These are phyloP conservation scores for Paramecium tetraurelia DNA, from an alignment of 73 alveolate species.

Conservation along the genomic window DNA sequence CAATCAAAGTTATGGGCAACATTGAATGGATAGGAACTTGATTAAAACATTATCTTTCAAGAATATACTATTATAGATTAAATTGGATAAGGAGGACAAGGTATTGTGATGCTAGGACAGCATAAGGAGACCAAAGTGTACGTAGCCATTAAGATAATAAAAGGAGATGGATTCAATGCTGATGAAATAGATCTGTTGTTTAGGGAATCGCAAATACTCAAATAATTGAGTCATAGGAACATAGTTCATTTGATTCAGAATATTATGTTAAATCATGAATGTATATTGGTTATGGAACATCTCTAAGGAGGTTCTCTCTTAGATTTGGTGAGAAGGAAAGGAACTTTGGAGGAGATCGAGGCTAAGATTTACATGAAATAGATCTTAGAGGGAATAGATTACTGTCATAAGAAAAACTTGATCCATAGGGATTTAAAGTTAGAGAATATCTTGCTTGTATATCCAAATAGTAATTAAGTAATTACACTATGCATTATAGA, in stretches of 20 bases:
- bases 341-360: background rate
- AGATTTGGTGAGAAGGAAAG: conserved; percentile 61
- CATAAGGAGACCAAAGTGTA: background rate
- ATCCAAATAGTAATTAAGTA: background rate
- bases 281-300: conserved; percentile 68
- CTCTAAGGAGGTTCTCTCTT: conserved; percentile 71
- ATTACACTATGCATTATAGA: background rate
- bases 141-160: background rate
- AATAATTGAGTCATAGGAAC: conserved; percentile 5
- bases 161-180: background rate
- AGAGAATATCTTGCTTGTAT: conserved; percentile 15
- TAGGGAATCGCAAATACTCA: background rate
- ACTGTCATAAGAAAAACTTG: background rate
- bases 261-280: background rate
- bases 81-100: background rate
- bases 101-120: background rate
- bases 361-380: background rate
- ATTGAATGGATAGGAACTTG: background rate
- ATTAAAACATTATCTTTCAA: background rate
- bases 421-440: conserved; percentile 16
- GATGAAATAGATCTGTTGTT: background rate
- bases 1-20: background rate
- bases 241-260: background rate
- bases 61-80: background rate
- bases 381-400: background rate